phyloP scores from a whole-genome alignment of 768 basidiomycete genomes.

The Sarcomyxa edulis region DNA sequence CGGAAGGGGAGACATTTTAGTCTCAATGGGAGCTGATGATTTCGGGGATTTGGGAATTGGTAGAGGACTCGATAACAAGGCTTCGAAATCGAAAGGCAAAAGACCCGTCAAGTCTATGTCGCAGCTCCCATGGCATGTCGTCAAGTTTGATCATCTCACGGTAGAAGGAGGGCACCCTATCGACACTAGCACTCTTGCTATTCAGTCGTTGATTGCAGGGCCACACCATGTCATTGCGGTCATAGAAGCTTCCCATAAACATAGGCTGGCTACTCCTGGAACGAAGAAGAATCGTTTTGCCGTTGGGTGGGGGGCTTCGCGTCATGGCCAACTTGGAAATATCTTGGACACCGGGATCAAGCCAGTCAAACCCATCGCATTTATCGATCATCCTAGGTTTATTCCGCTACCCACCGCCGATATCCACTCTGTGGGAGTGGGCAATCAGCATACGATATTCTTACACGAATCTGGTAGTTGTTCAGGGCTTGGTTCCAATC shows the following conservation, averaged over 20 bases:
- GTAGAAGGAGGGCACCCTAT: slow-evolving; percentile 17
- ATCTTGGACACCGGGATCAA: slow-evolving; percentile 10
- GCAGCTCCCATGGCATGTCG: slow-evolving; percentile 35
- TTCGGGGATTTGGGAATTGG: slow-evolving; percentile 76
- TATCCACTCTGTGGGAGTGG: slow-evolving; percentile 32
- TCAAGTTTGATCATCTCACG: slow-evolving; percentile 36
- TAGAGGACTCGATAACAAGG: too few species aligned
- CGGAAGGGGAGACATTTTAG: slow-evolving; percentile 42
- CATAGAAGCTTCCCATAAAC: slow-evolving; percentile 26
- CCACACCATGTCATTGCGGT: slow-evolving; percentile 68
- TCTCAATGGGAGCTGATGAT: slow-evolving; percentile 84
- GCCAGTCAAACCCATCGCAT: too few species aligned
- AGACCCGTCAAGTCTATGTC: too few species aligned
- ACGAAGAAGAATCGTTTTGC: too few species aligned
- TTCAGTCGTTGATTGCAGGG: slow-evolving; percentile 53
- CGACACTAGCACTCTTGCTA: slow-evolving; percentile 14
- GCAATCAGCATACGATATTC: slow-evolving; percentile 40
- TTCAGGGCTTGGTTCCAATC: slow-evolving; percentile 60
- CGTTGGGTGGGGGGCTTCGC: slow-evolving; percentile 80
- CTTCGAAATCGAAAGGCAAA: slow-evolving; percentile 9
- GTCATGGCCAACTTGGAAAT: slow-evolving; percentile 81
- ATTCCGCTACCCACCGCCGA: too few species aligned
- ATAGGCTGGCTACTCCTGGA: slow-evolving; percentile 15
- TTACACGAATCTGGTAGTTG: slow-evolving; percentile 54
- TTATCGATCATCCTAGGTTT: too few species aligned